These are phyloP conservation scores for Skeletonema grethae DNA, from an alignment of 108 stramenopile genomes.

Conservation along the genomic window DNA sequence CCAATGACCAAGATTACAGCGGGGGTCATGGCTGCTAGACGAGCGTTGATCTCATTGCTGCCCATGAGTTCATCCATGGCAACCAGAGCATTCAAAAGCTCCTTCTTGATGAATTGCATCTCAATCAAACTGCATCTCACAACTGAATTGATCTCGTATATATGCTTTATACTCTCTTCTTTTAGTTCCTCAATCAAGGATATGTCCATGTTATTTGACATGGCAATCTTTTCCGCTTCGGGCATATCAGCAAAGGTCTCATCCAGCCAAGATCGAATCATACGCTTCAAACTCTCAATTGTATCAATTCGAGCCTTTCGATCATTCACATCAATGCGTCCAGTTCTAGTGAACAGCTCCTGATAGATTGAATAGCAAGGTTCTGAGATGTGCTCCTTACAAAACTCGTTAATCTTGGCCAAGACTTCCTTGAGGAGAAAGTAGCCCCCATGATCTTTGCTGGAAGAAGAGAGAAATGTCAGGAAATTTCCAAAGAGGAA, in stretches of 20 bases:
- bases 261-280: slow-evolving; percentile 91
- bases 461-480: no score
- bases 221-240: slow-evolving; percentile 40
- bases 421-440: slow-evolving; percentile 37
- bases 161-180: slow-evolving; percentile 80
- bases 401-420: slow-evolving; percentile 54
- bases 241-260: slow-evolving; percentile 83
- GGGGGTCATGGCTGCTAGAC: slow-evolving; percentile 86
- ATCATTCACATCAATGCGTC: slow-evolving; percentile 75
- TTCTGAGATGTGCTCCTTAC: slow-evolving; percentile 65
- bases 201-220: slow-evolving; percentile 84
- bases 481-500: no score
- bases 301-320: slow-evolving; percentile 70
- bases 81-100: slow-evolving; percentile 86
- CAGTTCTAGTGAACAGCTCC: slow-evolving; percentile 68
- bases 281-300: slow-evolving; percentile 73
- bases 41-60: slow-evolving; percentile 88
- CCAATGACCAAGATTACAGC: slow-evolving; percentile 68
- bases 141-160: slow-evolving; percentile 78
- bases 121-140: slow-evolving; percentile 88
- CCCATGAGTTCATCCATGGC: slow-evolving; percentile 89
- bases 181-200: slow-evolving; percentile 75
- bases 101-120: slow-evolving; percentile 93
- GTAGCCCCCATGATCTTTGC: slow-evolving; percentile 48
- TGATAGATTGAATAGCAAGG: slow-evolving; percentile 67